These are phyloP conservation scores for Blastocystis hominis DNA, from an alignment of 352 stramenopile genomes.

Conservation along the genomic window DNA sequence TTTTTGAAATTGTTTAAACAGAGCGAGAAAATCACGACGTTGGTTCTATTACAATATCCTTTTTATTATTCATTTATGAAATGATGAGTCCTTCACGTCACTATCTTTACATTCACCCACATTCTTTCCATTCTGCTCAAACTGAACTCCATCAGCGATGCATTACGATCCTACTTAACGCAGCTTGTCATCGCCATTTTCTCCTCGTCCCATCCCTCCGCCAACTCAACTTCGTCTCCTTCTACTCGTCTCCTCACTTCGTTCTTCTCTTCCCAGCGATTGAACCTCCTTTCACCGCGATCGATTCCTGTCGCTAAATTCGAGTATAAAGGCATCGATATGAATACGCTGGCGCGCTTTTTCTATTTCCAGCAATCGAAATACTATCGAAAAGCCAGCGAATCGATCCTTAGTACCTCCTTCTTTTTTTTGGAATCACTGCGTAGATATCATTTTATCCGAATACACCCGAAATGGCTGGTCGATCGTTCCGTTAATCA, in stretches of 20 bases:
- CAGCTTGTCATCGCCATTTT: not conserved
- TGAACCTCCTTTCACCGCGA: not conserved
- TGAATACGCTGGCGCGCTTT: not conserved
- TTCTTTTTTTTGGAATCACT: not conserved
- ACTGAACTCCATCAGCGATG: not conserved
- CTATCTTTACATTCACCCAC: conserved; percentile 22
- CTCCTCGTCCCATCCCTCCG: not conserved
- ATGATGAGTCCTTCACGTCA: conserved; percentile 3
- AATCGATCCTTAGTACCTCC: not conserved
- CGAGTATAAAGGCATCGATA: not conserved
- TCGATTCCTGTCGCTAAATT: not conserved
- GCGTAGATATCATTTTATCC: not conserved
- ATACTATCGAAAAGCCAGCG: not conserved
- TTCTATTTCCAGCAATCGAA: not conserved
- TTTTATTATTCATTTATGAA: not conserved
- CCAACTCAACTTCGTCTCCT: not conserved
- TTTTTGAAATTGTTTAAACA: not conserved
- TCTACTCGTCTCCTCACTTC: not conserved
- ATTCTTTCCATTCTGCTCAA: not conserved
- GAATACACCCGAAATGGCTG: conserved; percentile 1
- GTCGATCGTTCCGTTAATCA: not conserved
- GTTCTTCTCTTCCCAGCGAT: not conserved
- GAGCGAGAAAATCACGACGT: not conserved
- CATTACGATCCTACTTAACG: not conserved
- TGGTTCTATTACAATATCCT: conserved; percentile 47